Evolutionary conservation across 441 rosid species (phyloP), one percentile per base, ranked within the genome.

Genomic region (Dalechampia spathulata): DNA sequence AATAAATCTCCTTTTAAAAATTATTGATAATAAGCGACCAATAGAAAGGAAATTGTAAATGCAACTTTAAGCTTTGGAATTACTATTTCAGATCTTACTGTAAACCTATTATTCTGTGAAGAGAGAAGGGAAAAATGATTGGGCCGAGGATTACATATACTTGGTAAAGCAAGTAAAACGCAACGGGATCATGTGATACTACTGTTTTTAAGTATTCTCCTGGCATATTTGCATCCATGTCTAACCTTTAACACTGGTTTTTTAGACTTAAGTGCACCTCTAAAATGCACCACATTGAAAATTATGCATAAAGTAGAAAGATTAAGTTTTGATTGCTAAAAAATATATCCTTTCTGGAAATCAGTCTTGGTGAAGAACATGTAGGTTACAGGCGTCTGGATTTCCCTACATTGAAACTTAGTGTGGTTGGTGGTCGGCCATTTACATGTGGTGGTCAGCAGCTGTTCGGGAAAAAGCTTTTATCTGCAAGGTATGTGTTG

Each of bases 361-460:
- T 19, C 77, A 91, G 98, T 75, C 91, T 91, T 63, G 93, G 96
- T 13, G 80, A 75, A 40, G 89, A 81, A 58, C 98, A 91, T 63
- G 81, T 88, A 61, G 93, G 84, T 50, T 91, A 86, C 63, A 60
- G 59, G 43, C 86, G 82, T 64, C 44, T 81, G 71, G 98, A 87
- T 71, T 88, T 81, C 58, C 84, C 88, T 46, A 26, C 58, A 2
- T 49, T 71, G 20, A 87, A 88, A 76, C 75, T 87, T 62, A 88
- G 87, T 60, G 51, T 91, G 65, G 85, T 83, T 52, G 98, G 98
- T 68, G 98, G 93, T 58, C 80, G 93, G 38, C 98, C 96, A 58
- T 88, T 91, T 86, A 87, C 98, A 39, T 72, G 76, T 69, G 98
- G 96, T 0, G 96, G 96, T 13, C 59, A 70, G 58, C 72, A 53